Percentiles rank a stretch among this genome's conserved stretches.
Conservation (phyloP, 2,329 filamentous ascomycete genomes). For the Aureobasidium melanogenum region DNA sequence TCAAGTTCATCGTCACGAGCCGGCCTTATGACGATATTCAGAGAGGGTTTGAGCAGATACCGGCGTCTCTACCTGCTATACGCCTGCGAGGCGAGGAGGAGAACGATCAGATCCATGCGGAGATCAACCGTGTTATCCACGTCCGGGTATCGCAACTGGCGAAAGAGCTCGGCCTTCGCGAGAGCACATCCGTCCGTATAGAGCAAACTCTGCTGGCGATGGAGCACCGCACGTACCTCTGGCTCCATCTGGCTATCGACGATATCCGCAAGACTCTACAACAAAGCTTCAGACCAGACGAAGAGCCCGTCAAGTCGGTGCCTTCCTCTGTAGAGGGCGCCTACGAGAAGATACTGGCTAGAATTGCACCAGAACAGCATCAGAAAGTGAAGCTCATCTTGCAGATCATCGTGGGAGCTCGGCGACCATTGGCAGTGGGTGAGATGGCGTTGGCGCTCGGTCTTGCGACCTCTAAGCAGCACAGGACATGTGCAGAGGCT, state of each 20-base stretch:
- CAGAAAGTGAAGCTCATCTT: neutral
- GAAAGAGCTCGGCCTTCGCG: neutral
- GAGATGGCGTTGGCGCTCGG: neutral
- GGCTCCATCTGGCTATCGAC: neutral
- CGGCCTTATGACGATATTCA: neutral
- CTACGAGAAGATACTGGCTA: neutral
- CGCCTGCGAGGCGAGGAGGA: neutral
- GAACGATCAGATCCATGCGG: neutral
- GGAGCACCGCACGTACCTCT: neutral
- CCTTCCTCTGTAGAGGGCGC: neutral
- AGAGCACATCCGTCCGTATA: neutral
- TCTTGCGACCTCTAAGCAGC: neutral
- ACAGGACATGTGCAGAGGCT: neutral
- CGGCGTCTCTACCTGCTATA: neutral
- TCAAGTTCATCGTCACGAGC: neutral
- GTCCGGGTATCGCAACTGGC: neutral
- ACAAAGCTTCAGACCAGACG: neutral
- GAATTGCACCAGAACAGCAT: neutral
- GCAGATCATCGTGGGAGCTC: neutral
- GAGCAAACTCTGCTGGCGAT: neutral
- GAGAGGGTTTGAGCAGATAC: neutral
- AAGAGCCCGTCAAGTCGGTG: neutral
- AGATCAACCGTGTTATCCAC: neutral
- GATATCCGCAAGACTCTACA: neutral
- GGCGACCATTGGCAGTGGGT: neutral